Conservation (phyloP, 176 grass and related monocot species). For the Puya raimondii region DNA sequence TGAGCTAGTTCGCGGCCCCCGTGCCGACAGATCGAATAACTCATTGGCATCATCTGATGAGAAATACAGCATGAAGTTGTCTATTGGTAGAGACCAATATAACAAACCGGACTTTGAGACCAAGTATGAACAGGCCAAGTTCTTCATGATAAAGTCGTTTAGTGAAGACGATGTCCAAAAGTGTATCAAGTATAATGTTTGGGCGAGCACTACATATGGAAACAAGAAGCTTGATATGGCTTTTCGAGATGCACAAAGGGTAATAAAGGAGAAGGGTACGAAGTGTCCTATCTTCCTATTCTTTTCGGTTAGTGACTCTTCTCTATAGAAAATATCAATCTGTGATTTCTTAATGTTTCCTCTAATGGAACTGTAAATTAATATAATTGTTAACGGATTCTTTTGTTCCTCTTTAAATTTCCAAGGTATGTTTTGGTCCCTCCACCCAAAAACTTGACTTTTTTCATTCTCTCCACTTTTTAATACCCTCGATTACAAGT, state of each 20-base stretch:
- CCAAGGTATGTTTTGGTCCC: neutral
- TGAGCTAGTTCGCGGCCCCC: conserved; percentile 37
- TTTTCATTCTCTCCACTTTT: neutral
- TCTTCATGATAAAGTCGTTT: conserved; percentile 59
- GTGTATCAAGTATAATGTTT: conserved; percentile 76
- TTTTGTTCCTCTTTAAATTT: neutral
- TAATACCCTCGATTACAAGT: neutral
- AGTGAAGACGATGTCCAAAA: conserved; percentile 78
- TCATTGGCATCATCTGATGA: conserved; percentile 5
- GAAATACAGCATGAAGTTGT: conserved; percentile 26
- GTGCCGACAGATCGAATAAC: conserved; percentile 26
- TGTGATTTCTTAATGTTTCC: neutral
- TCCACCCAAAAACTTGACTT: neutral
- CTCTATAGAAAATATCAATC: conserved; percentile 13
- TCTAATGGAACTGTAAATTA: neutral
- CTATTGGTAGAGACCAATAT: conserved; percentile 20
- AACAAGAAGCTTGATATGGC: conserved; percentile 53
- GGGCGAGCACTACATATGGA: conserved; percentile 67
- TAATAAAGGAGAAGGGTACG: conserved; percentile 32
- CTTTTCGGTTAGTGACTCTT: conserved; percentile 65
- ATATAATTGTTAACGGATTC: neutral
- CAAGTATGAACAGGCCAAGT: conserved; percentile 13
- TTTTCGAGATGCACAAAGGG: conserved; percentile 56
- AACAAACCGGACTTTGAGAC: conserved; percentile 17
- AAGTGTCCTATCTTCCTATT: conserved; percentile 76